These are phyloP conservation scores for Pulicaria dysenterica DNA, from an alignment of 129 eudicot species.

Conservation along the genomic window DNA sequence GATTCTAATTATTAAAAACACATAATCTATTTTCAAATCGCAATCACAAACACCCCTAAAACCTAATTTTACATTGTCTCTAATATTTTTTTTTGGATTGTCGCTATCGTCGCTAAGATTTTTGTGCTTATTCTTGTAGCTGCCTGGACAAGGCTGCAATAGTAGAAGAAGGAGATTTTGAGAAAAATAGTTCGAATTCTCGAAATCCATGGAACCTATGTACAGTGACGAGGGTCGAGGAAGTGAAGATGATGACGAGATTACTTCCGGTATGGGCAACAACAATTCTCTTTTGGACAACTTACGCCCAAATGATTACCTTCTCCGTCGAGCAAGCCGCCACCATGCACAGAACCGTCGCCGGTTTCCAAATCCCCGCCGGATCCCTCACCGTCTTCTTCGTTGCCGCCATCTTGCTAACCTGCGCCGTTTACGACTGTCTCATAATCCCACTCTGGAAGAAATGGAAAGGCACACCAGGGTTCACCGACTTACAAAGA, in stretches of 20 bases:
- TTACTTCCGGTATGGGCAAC: slow-evolving; percentile 93
- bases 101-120: neutral
- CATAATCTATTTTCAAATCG: too few species aligned
- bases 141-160: slow-evolving; percentile 96
- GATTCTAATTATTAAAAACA: too few species aligned
- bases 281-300: slow-evolving; percentile 91
- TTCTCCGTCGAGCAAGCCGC: slow-evolving; percentile 95
- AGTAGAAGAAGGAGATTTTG: slow-evolving; percentile 68
- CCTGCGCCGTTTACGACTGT: slow-evolving; percentile 71
- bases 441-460: slow-evolving; percentile 82
- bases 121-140: slow-evolving; percentile 24
- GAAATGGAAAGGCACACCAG: slow-evolving; percentile 87
- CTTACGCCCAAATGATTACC: slow-evolving; percentile 94
- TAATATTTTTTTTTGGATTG: too few species aligned
- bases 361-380: slow-evolving; percentile 82
- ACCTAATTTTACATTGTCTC: too few species aligned
- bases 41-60: too few species aligned
- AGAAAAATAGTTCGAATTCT: slow-evolving; percentile 15
- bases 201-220: slow-evolving; percentile 91
- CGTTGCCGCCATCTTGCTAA: slow-evolving; percentile 76
- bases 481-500: slow-evolving; percentile 74
- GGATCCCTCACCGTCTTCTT: slow-evolving; percentile 96
- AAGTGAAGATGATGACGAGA: slow-evolving; percentile 88
- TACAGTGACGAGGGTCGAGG: slow-evolving; percentile 88
- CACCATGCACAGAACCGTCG: slow-evolving; percentile 71